Conservation (phyloP, 129 eudicot species). For the Flaveria trinervia region DNA sequence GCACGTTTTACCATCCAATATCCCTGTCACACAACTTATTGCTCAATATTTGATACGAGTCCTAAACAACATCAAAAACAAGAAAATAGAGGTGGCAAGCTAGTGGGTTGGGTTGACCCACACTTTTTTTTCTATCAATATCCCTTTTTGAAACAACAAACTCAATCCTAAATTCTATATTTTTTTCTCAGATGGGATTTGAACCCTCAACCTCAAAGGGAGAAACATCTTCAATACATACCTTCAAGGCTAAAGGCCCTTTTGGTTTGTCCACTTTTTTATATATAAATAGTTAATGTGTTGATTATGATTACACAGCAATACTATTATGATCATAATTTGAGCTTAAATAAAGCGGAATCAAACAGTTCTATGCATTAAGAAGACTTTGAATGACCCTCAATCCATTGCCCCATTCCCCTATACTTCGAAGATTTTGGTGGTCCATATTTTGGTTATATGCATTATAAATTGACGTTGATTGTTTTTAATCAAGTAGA, state of each 20-base stretch:
- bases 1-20: conserved; percentile 99
- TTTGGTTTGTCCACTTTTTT: neutral
- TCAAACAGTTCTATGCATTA: neutral
- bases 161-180: neutral
- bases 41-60: neutral
- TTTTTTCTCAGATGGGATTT: neutral
- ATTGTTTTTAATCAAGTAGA: no score
- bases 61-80: neutral
- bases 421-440: no score
- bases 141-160: neutral
- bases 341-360: neutral
- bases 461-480: no score
- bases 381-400: neutral
- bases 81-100: conserved; percentile 1
- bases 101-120: neutral
- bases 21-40: conserved; percentile 57
- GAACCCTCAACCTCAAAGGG: neutral
- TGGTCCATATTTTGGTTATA: no score
- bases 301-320: neutral
- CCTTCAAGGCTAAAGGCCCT: neutral
- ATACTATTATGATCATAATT: neutral
- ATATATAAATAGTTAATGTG: neutral
- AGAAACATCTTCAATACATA: neutral
- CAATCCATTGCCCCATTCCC: neutral
- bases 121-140: neutral